phyloP scores from a whole-genome alignment of 2,329 filamentous ascomycete genomes.

The Grosmannia serpens region DNA sequence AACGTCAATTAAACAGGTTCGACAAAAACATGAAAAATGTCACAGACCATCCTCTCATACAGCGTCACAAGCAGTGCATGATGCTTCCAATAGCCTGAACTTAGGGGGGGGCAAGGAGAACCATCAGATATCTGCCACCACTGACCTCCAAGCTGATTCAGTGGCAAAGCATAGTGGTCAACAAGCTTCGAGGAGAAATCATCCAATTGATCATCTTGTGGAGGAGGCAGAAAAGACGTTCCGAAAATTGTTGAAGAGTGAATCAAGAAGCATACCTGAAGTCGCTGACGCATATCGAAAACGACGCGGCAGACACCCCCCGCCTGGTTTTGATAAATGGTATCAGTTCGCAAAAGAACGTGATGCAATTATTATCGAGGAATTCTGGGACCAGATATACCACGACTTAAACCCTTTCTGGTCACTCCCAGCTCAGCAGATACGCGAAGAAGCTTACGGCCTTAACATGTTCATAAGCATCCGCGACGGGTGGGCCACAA shows the following conservation, averaged over 20 bases:
- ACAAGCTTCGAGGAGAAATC: conserved; percentile 14
- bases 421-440: conserved; percentile 28
- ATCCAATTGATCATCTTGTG: conserved; percentile 42
- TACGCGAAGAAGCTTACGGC: conserved; percentile 40
- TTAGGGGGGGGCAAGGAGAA: background rate
- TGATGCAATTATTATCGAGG: conserved; percentile 46
- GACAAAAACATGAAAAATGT: background rate
- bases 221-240: conserved; percentile 32
- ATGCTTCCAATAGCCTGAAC: too few species aligned
- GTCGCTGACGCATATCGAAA: conserved; percentile 44
- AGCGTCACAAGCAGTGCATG: background rate
- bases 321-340: conserved; percentile 53
- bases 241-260: conserved; percentile 27
- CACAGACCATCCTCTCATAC: background rate
- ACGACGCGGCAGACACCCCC: conserved; percentile 47
- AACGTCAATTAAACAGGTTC: background rate
- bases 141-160: too few species aligned
- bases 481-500: conserved; percentile 38
- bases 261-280: conserved; percentile 35
- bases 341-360: conserved; percentile 38
- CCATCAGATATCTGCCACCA: background rate
- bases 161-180: background rate
- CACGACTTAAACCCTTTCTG: conserved; percentile 51
- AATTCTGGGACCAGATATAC: conserved; percentile 54
- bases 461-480: conserved; percentile 53